Evolutionary conservation across 2,329 filamentous ascomycete species (phyloP).

Genomic region (Cordyceps pruinosa): DNA sequence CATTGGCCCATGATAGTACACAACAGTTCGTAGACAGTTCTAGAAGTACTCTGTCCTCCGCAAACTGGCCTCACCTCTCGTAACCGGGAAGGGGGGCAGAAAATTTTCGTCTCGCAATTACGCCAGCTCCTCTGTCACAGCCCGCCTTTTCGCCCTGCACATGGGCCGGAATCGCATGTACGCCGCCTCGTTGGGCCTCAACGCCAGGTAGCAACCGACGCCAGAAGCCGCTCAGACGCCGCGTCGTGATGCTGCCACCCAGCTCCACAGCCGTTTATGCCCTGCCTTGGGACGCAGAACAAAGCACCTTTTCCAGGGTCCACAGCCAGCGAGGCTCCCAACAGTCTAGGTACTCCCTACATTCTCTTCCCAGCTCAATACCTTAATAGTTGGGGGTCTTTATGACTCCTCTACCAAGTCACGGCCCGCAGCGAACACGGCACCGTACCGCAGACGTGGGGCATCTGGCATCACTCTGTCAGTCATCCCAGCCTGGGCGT

Average conservation of each 20-base stretch:
- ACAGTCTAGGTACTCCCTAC: not conserved
- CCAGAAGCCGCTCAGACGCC: not conserved
- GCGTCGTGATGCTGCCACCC: not conserved
- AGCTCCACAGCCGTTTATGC: not conserved
- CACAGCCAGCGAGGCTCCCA: not conserved
- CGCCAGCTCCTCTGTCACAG: not conserved
- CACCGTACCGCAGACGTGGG: not conserved
- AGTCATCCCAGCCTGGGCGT: not conserved
- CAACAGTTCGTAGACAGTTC: not conserved
- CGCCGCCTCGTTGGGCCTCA: constrained; percentile 10
- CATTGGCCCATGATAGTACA: not conserved
- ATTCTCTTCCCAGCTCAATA: not conserved
- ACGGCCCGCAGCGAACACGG: not conserved
- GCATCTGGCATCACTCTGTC: constrained; percentile 1
- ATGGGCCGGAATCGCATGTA: not conserved
- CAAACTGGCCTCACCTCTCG: not conserved
- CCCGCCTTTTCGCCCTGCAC: not conserved
- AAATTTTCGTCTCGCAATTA: not conserved
- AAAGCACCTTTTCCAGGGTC: not conserved
- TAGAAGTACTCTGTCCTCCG: not conserved
- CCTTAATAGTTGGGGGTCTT: not conserved
- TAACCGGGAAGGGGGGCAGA: too few relatives aligned
- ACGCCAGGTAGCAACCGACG: constrained; percentile 3
- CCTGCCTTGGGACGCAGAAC: not conserved
- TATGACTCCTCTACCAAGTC: not conserved